Base-by-base conservation (phyloP, 2,329 filamentous ascomycete species). In the Beauveria pseudobassiana region DNA sequence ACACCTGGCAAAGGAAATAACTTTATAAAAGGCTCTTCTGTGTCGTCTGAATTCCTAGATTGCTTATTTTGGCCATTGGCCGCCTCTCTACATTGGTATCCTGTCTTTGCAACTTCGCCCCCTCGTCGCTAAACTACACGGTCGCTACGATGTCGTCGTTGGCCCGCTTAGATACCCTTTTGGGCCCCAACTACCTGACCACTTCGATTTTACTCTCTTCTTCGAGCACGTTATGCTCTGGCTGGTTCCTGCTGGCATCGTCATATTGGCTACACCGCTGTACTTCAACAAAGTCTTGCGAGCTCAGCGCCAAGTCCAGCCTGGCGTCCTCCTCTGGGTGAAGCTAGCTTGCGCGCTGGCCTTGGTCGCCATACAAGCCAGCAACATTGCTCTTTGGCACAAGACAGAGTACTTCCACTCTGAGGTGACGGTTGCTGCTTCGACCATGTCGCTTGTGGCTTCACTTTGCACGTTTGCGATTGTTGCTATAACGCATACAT, bases 101-200 rank as follows among this genome's bases (percentile, higher is more conserved):
- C 3, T 30, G 1, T 30, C 28, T 10, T 30, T 9, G 9, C 28
- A 9, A 9, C 3, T 3, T 30, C 8, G 28, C 9, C 28, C 28
- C 28, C 28, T 30, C 28, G 10, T 30, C 9, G 28, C 28, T 30
- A 30, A 30, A 9, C 9, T 30, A 30, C 28, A 30, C 10, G 3
- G 28, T 30, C 12, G 9, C 9, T 4, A 30, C 62, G 14, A 70
- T 67, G 18, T 70, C 72, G 3, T 72, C 74, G 1, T 71, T 66
- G 3, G 63, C 72, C 82, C 40, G 7, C 10, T 1, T 45, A 5
- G 58, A 61, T 40, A 43, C 49, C 22, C 18, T 26, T n/a, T 62
- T 40, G 53, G 60, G 26, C 60, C 60, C 4, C 60, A 54, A n/a
- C 38, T 57, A 26, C 30, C 40, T 10, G 53, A 38, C 48, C 46